A percentile compares a stretch with the other conserved stretches of the same genome.
phyloP scores from a whole-genome alignment of 1,284 basidiomycete genomes.

The Lentinula novae-zelandiae region DNA sequence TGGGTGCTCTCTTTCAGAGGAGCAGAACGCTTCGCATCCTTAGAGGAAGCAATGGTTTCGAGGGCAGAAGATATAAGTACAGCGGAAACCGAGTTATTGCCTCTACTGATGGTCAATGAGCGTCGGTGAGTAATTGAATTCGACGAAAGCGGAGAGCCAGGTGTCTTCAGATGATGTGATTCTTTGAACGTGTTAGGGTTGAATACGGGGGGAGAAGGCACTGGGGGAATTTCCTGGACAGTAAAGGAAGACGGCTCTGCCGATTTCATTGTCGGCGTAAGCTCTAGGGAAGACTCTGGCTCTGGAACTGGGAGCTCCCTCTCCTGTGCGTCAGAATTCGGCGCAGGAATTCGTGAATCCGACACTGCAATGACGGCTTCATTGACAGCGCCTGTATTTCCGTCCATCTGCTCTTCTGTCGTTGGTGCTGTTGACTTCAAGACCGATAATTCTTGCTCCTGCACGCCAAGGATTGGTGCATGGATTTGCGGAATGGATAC shows the following conservation, averaged over 20 bases:
- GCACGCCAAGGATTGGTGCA: neutral
- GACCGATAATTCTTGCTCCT: neutral
- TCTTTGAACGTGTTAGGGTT: neutral
- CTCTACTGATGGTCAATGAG: constrained; percentile 69
- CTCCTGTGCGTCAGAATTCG: neutral
- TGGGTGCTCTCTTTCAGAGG: constrained; percentile 82
- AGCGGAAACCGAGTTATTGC: constrained; percentile 65
- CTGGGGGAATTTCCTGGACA: neutral
- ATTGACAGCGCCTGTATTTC: neutral
- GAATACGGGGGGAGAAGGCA: neutral
- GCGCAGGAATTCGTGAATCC: neutral
- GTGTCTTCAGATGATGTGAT: constrained; percentile 1
- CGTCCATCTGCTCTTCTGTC: neutral
- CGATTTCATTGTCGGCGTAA: neutral
- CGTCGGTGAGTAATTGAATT: constrained; percentile 33
- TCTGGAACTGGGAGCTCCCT: neutral
- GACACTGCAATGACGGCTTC: constrained; percentile 2
- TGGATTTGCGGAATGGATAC: constrained; percentile 2
- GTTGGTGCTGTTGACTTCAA: neutral
- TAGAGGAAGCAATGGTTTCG: constrained; percentile 83
- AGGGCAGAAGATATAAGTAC: constrained; percentile 84
- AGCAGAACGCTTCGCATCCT: constrained; percentile 83
- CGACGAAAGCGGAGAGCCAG: constrained; percentile 3
- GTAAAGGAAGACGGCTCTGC: neutral
- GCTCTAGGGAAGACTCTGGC: neutral